Base-by-base conservation (phyloP, 2,329 filamentous ascomycete species). In the Pyrenophora teres region DNA sequence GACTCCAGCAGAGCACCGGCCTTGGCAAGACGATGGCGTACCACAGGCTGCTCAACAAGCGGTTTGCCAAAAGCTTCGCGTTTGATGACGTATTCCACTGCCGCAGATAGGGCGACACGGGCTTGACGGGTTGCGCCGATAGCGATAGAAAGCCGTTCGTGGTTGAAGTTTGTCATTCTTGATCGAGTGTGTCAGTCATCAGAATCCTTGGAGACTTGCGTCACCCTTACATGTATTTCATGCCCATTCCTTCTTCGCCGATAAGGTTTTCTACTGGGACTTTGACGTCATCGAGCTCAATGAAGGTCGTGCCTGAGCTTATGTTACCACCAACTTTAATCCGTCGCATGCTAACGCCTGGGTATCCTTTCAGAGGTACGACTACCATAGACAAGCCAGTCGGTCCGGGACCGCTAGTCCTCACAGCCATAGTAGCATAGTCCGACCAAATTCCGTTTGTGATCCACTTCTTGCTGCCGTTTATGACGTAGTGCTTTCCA, bases 401-500 rank as follows among this genome's bases (percentile, higher is more conserved):
- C 0, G 85, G 76, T 0, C 86, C 86, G 0, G 84, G 81, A 0
- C 83, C 86, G 13, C 87, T 87, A 0, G 88, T 91, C 30, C 88
- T 81, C 1, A 91, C 88, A 0, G 88, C 88, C 85, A 90, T 89
- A 27, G 81, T 82, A 6, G 81, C 79, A 61, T 84, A 86, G 52
- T 90, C 83, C 4, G 83, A 78, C 86, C 86, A 89, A 52, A 89
- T 84, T 4, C 84, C 88, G 32, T 68, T 72, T 18, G 67, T 68
- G 39, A 72, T 69, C 88, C 88, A 92, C 75, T 92, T 90, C 81
- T 91, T 91, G 0, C 81, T 80, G n/a, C 88, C 88, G 51, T 89
- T 90, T 40, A 91, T 75, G 40, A 91, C 80, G 66, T 87, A 92
- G 63, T 83, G 76, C 67, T 84, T 85, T 9, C 87, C 87, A 64